Percentiles rank a stretch among this genome's conserved stretches.
These are phyloP conservation scores for Paramyrothecium sp. DNA, from an alignment of 2,329 filamentous ascomycete species.

Conservation along the genomic window DNA sequence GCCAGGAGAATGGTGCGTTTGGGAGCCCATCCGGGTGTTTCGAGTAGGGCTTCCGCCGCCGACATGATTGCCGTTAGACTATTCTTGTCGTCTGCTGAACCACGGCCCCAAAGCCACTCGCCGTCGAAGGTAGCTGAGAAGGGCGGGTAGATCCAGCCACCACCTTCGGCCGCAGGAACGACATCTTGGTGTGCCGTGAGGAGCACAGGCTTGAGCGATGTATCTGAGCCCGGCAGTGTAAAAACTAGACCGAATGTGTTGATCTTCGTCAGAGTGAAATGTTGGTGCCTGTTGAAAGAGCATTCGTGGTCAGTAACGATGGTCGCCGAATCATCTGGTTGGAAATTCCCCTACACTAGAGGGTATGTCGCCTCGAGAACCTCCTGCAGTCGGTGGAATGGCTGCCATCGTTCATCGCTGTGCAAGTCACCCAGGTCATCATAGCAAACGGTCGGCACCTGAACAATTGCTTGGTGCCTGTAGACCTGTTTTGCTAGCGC, in stretches of 20 bases:
- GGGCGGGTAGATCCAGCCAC: constrained; percentile 41
- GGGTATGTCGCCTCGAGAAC: constrained; percentile 46
- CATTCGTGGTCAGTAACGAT: too few relatives aligned
- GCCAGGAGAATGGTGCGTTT: constrained; percentile 57
- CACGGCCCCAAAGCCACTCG: constrained; percentile 41
- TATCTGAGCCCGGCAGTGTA: constrained; percentile 53
- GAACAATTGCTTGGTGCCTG: constrained; percentile 53
- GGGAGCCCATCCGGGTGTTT: constrained; percentile 46
- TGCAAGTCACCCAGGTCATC: constrained; percentile 55
- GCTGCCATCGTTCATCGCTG: constrained; percentile 44
- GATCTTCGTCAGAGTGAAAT: constrained; percentile 47
- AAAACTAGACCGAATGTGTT: constrained; percentile 63
- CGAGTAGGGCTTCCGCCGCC: constrained; percentile 47
- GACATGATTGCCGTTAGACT: constrained; percentile 36
- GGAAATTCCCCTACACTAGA: constrained; percentile 28
- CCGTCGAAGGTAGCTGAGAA: constrained; percentile 41
- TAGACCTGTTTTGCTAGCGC: constrained; percentile 39
- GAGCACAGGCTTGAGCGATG: constrained; percentile 41
- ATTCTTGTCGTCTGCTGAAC: constrained; percentile 42
- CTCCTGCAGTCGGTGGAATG: constrained; percentile 44
- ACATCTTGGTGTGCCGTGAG: constrained; percentile 44
- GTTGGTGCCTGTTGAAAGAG: constrained; percentile 30
- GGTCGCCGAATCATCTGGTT: too few relatives aligned
- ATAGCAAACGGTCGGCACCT: constrained; percentile 53
- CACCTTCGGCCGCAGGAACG: constrained; percentile 43